Evolutionary conservation across 192 early-diverging fungal genomes (phyloP), one percentile per base, ranked within the genome.

Genomic region (Entomortierella beljakovae): DNA sequence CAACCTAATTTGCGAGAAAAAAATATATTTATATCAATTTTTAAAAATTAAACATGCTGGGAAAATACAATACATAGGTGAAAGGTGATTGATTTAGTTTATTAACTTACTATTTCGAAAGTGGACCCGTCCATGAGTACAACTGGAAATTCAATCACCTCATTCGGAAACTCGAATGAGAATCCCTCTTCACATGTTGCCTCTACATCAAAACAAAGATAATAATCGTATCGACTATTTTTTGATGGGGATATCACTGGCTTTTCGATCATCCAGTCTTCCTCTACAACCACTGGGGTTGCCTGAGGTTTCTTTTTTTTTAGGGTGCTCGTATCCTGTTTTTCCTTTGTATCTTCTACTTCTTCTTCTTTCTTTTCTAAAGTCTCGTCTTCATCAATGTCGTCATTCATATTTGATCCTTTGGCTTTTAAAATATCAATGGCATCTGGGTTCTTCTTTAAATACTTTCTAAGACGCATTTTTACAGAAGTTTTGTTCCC

Each of bases 81-180:
- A n/a, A n/a, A n/a, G n/a, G n/a, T n/a, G n/a, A n/a, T n/a, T n/a
- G n/a, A n/a, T n/a, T n/a, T n/a, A n/a, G n/a, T n/a, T n/a, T n/a
- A 16, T 6, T 4, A 8, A 23, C 51, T 76, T 82, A 90, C 92
- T 34, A 91, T 80, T 23, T 90, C 83, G 33, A 88, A 73, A 0
- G 89, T 92, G 1, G 66, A 66, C 10, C 86, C 90, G 31, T 92
- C 85, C 7, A 95, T 64, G 9, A 95, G 68, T 2, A 95, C 82
- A 4, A 92, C 86, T 16, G 95, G 95, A 57, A 94, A 95, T 70
- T 96, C 95, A 57, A 96, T 96, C 54, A 96, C 93, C 67, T 96
- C 94, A 83, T 93, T 90, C 0, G 83, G 84, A 60, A 85, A 95
- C 7, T 87, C 83, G 52, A 88, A 91, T 7, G 68, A 69, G 1